phyloP scores from a whole-genome alignment of 2,329 filamentous ascomycete genomes.

The Fusarium brachygibbosum region DNA sequence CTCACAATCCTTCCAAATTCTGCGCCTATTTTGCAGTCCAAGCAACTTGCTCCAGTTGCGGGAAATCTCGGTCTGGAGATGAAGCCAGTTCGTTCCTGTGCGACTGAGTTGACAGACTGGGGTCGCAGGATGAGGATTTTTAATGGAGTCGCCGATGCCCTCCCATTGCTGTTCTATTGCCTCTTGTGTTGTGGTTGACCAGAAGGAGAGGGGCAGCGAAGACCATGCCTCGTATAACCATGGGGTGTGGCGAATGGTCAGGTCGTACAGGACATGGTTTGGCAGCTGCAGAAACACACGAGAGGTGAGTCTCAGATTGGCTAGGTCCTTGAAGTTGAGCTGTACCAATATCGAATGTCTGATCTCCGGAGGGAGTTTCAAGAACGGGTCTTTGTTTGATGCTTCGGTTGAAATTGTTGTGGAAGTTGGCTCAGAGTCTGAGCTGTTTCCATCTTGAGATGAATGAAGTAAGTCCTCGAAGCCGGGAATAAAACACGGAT shows the following conservation, averaged over 20 bases:
- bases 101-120: background rate
- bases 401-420: rapidly evolving
- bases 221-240: conserved; percentile 43
- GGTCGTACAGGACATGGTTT: conserved; percentile 4
- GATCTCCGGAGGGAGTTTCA: conserved; percentile 27
- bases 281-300: conserved; percentile 25
- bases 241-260: conserved; percentile 21
- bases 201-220: conserved; percentile 26
- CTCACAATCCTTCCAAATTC: conserved; percentile 24
- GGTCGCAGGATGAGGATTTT: background rate
- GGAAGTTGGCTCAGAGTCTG: background rate
- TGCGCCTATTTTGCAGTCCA: conserved; percentile 17
- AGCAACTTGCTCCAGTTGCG: background rate
- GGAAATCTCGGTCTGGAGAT: background rate
- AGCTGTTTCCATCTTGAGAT: background rate
- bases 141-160: background rate
- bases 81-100: conserved; percentile 11
- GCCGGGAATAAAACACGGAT: conserved; percentile 39
- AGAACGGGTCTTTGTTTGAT: conserved; percentile 10
- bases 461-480: conserved; percentile 14
- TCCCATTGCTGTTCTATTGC: background rate
- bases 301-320: conserved; percentile 20
- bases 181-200: conserved; percentile 20
- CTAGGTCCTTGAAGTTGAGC: conserved; percentile 27
- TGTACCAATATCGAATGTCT: conserved; percentile 17